Percentiles rank a stretch among this genome's conserved stretches.
Evolutionary conservation across 352 stramenopile species (phyloP).

Genomic region (Globisporangium alternatum): DNA sequence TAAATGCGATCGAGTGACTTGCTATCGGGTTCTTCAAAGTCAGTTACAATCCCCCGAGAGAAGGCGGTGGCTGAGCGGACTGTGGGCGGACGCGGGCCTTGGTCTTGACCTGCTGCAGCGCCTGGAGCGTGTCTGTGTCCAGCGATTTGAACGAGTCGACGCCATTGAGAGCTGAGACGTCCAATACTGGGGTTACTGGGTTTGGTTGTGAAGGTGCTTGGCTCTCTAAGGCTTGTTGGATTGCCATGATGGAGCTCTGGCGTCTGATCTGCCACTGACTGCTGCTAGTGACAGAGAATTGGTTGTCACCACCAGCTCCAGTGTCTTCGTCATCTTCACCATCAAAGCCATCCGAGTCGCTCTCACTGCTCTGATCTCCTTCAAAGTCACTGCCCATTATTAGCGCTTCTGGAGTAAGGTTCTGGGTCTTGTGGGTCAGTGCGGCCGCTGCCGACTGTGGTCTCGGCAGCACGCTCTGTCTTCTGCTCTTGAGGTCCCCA

Average conservation of each 20-base stretch:
- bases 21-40: background rate
- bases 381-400: background rate
- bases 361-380: background rate
- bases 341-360: background rate
- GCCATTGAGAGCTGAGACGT: background rate
- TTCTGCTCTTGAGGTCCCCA: background rate
- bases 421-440: background rate
- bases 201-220: background rate
- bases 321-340: background rate
- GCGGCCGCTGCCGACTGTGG: background rate
- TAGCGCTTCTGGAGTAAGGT: background rate
- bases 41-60: background rate
- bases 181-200: background rate
- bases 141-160: slow-evolving; percentile 26
- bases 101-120: slow-evolving; percentile 46
- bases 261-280: background rate
- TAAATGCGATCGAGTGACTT: background rate
- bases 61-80: slow-evolving; percentile 22
- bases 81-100: slow-evolving; percentile 40
- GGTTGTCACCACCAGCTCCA: background rate
- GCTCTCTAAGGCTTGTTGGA: background rate
- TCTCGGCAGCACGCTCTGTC: background rate
- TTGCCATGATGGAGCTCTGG: slow-evolving; percentile 1
- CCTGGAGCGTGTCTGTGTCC: slow-evolving; percentile 33
- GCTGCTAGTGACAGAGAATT: background rate